phyloP scores from a whole-genome alignment of 345 rosid species.

The Salix arbutifolia region DNA sequence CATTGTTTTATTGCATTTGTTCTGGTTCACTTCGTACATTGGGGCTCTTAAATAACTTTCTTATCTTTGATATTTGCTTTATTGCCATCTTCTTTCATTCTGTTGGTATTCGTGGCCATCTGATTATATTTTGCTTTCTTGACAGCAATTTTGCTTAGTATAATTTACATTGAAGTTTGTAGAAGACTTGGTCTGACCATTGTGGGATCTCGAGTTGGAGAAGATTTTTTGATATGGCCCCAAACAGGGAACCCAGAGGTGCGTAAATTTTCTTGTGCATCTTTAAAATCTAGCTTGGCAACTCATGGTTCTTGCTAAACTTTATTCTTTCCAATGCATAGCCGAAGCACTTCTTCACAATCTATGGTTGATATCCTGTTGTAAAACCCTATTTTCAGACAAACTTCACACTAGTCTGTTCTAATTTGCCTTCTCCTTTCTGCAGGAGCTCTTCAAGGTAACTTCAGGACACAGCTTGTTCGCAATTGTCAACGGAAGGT shows the following conservation, averaged over 20 bases:
- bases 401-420: not conserved
- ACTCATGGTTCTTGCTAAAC: not conserved
- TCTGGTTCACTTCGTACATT: not conserved
- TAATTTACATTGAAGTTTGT: conserved; percentile 91
- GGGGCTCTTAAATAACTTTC: not conserved
- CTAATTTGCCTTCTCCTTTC: conserved; percentile 7
- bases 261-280: conserved; percentile 17
- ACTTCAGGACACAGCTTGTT: conserved; percentile 84
- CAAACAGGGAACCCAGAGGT: conserved; percentile 76
- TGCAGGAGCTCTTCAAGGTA: conserved; percentile 74
- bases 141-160: conserved; percentile 84
- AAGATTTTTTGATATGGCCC: conserved; percentile 95
- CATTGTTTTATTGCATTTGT: conserved; percentile 1
- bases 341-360: conserved; percentile 1
- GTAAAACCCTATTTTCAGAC: not conserved
- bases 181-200: conserved; percentile 63
- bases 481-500: conserved; percentile 72
- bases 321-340: not conserved
- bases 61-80: not conserved
- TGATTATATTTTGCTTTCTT: conserved; percentile 19
- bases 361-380: not conserved
- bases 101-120: not conserved
- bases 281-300: not conserved
- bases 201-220: conserved; percentile 96
- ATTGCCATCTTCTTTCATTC: not conserved